Percentiles rank a stretch among this genome's conserved stretches.
phyloP scores from a whole-genome alignment of 2,329 filamentous ascomycete species.

The Graphilbum ipis-grandicollis region DNA sequence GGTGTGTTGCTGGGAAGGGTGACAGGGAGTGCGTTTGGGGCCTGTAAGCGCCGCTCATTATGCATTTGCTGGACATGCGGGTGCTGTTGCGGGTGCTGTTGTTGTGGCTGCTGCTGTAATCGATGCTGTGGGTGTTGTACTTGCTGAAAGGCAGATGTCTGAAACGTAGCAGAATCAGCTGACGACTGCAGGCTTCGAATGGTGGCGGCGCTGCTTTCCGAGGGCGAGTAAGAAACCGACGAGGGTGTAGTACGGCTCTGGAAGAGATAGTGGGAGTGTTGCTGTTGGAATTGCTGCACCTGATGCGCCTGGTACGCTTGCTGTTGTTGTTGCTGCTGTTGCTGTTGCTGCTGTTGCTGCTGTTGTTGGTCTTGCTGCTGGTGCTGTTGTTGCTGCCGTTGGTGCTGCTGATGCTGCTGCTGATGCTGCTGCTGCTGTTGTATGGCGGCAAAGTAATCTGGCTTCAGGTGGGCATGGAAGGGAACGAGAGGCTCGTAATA shows the following conservation, averaged over 20 bases:
- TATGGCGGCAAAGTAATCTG: conserved; percentile 12
- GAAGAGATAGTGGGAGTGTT: neutral
- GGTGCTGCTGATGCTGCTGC: conserved; percentile 6
- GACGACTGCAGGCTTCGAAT: conserved; percentile 19
- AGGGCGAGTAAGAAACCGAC: too few relatives aligned
- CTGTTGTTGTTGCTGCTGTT: conserved; percentile 7
- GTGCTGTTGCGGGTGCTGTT: neutral
- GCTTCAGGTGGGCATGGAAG: conserved; percentile 14
- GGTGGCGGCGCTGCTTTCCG: too few relatives aligned
- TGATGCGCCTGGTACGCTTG: conserved; percentile 5
- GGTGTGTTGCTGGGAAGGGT: neutral
- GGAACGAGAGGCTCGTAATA: conserved; percentile 19
- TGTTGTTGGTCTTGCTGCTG: conserved; percentile 5
- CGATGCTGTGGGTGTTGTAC: conserved; percentile 8
- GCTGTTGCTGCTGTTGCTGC: conserved; percentile 1
- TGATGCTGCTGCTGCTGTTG: conserved; percentile 8
- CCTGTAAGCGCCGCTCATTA: too few relatives aligned
- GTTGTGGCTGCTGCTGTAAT: conserved; percentile 11
- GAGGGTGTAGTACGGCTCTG: neutral
- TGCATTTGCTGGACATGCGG: conserved; percentile 12
- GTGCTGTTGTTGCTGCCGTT: conserved; percentile 5
- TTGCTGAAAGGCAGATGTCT: neutral
- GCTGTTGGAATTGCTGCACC: neutral
- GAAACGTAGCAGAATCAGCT: conserved; percentile 5
- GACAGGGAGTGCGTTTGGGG: conserved; percentile 5